Base-by-base conservation (phyloP, 2,329 filamentous ascomycete species). In the Laburnicola sp. region DNA sequence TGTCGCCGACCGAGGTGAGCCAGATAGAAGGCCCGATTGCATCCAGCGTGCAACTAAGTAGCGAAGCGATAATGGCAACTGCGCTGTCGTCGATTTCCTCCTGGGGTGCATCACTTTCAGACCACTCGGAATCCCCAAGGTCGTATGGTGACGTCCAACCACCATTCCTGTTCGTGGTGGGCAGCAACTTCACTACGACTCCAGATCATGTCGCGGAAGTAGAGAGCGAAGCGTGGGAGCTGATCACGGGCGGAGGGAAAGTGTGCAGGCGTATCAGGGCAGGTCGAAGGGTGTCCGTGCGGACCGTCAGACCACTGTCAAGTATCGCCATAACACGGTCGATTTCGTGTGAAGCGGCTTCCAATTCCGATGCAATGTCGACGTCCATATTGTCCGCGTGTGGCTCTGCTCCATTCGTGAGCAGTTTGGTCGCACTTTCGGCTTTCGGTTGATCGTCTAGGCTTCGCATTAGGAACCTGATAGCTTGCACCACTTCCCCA, bases 141-240 rank as follows among this genome's bases (percentile, higher is more conserved):
- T 88, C 74, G 69, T 91, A 91, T 22, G 83, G 80, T 16, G 84
- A 82, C 0, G 87, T 90, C 89, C 89, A 93, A 28, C 86, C 86
- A 50, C 88, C 88, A 57, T 85, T 83, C 45, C 86, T 83, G 39
- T 73, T 92, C 87, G 57, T 87, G 80, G 49, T 88, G 84, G n/a
- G n/a, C 27, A 93, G 78, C 4, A 91, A 78, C 58, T 87, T 82
- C 60, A 92, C 86, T 46, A 93, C 31, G 85, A 85, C 8, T 90
- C 76, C 23, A 88, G 83, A 59, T 92, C 86, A 56, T 86, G 81
- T 2, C 83, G 85, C 41, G 81, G 80, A 53, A 90, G 82, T 26
- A 80, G 81, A 8, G 79, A 77, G 35, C 86, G 84, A 38, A 93
- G 78, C 2, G 83, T 82, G 46, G 46, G 81, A 78, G 40, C 87